Percentiles rank a stretch among this genome's conserved stretches.
Conservation (phyloP, 2,329 filamentous ascomycete genomes). For the Chrysoporthe austroafricana region DNA sequence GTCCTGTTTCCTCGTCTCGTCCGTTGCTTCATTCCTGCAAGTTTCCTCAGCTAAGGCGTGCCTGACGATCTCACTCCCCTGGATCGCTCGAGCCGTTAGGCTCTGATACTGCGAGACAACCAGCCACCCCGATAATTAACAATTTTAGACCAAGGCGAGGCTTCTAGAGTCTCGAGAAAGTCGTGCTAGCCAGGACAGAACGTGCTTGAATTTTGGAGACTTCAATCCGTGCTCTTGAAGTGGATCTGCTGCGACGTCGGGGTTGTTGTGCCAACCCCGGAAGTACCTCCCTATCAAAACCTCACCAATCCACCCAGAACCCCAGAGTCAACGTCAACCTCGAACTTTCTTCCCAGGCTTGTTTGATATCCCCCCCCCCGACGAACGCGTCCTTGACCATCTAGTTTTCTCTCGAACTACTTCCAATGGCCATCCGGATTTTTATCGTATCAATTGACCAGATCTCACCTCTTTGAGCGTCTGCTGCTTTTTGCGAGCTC, state of each 20-base stretch:
- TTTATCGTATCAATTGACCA: not conserved
- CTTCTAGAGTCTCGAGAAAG: not conserved
- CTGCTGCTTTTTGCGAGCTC: not conserved
- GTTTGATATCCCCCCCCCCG: not conserved
- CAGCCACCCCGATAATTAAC: constrained; percentile 23
- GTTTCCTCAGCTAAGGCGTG: not conserved
- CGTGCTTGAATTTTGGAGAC: constrained; percentile 16
- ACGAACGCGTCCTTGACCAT: not conserved
- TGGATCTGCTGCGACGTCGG: not conserved
- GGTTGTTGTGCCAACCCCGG: constrained; percentile 12
- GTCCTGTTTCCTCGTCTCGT: not conserved
- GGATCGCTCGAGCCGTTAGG: constrained; percentile 33
- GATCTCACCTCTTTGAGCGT: not conserved
- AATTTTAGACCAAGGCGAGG: not conserved
- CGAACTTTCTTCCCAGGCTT: not conserved
- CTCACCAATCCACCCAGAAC: constrained; percentile 30
- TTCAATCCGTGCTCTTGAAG: not conserved
- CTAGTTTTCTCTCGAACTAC: not conserved
- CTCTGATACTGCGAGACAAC: constrained; percentile 33
- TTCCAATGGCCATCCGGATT: not conserved
- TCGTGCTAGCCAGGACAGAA: not conserved
- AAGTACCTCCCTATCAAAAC: constrained; percentile 31
- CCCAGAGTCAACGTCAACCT: constrained; percentile 13
- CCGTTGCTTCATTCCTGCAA: not conserved
- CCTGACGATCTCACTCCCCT: not conserved